These are phyloP conservation scores for Dunaliella salina DNA, from an alignment of 163 green algal species.

Conservation along the genomic window DNA sequence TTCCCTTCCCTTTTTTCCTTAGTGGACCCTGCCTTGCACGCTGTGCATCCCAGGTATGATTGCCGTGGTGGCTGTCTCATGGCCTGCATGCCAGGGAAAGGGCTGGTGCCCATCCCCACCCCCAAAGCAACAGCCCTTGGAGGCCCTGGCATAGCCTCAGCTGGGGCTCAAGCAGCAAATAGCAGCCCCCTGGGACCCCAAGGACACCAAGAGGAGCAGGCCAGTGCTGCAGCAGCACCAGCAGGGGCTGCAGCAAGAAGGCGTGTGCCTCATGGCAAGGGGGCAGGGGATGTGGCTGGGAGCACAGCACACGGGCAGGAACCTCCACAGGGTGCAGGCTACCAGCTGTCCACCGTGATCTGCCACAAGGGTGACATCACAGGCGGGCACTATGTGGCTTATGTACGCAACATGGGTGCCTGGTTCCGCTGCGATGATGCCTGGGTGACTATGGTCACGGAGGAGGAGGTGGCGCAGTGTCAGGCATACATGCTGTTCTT, in stretches of 20 bases:
- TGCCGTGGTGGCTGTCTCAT: background rate
- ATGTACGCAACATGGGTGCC: constrained; percentile 42
- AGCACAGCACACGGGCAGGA: too few relatives aligned
- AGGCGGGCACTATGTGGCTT: constrained; percentile 86
- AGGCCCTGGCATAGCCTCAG: background rate
- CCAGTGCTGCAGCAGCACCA: too few relatives aligned
- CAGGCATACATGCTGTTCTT: constrained; percentile 95
- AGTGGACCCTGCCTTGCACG: too few relatives aligned
- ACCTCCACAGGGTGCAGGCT: constrained; percentile 25
- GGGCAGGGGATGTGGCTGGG: too few relatives aligned
- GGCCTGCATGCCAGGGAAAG: background rate
- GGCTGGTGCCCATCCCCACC: background rate
- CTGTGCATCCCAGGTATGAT: background rate
- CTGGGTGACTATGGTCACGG: constrained; percentile 60
- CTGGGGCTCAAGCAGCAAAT: too few relatives aligned
- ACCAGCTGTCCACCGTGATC: constrained; percentile 85
- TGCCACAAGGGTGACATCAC: constrained; percentile 80
- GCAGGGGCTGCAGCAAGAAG: too few relatives aligned
- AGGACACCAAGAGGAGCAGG: background rate
- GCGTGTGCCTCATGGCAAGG: too few relatives aligned
- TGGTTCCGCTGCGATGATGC: constrained; percentile 90
- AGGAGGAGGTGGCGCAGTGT: constrained; percentile 56
- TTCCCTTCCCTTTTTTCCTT: too few relatives aligned
- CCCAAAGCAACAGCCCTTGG: background rate
- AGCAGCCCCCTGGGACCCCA: too few relatives aligned